phyloP scores from a whole-genome alignment of 108 stramenopile genomes.

The Cafeteria roenbergensis region DNA sequence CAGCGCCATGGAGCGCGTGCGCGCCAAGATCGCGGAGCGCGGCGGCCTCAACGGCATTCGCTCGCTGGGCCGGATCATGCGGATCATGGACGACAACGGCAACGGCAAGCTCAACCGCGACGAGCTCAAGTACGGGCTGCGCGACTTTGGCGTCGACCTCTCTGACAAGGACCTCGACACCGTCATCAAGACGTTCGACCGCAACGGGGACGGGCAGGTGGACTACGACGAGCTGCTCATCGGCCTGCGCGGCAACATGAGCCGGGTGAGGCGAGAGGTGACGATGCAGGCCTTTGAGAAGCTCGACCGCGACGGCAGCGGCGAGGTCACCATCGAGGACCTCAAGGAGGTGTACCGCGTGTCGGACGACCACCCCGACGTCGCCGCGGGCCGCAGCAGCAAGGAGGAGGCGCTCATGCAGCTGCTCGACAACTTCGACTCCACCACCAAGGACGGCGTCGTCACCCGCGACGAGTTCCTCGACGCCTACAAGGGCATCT shows the following conservation, averaged over 20 bases:
- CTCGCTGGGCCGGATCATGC: slow-evolving; percentile 30
- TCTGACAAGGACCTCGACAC: slow-evolving; percentile 36
- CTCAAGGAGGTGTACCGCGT: slow-evolving; percentile 28
- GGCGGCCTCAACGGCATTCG: slow-evolving; percentile 30
- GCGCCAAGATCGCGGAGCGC: slow-evolving; percentile 10
- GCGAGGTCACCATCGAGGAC: slow-evolving; percentile 27
- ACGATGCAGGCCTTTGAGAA: slow-evolving; percentile 36
- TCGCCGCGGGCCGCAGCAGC: slow-evolving; percentile 23
- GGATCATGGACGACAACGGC: slow-evolving; percentile 42
- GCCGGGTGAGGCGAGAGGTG: slow-evolving; percentile 27
- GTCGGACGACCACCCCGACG: slow-evolving; percentile 54
- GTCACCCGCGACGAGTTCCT: slow-evolving; percentile 45
- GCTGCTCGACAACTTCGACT: slow-evolving; percentile 44
- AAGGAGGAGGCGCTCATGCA: slow-evolving; percentile 35
- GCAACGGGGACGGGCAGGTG: slow-evolving; percentile 26
- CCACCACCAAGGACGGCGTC: slow-evolving; percentile 38
- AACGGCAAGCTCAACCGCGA: slow-evolving; percentile 20
- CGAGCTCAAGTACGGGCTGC: slow-evolving; percentile 46
- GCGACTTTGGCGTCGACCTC: slow-evolving; percentile 33
- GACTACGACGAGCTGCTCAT: slow-evolving; percentile 42
- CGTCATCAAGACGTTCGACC: slow-evolving; percentile 43
- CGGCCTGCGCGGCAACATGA: slow-evolving; percentile 38
- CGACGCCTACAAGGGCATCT: slow-evolving; percentile 45
- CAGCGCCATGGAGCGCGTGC: slow-evolving; percentile 12
- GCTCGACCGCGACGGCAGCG: slow-evolving; percentile 36